Conservation (phyloP, 2,329 filamentous ascomycete species). For the Fusarium sp. region DNA sequence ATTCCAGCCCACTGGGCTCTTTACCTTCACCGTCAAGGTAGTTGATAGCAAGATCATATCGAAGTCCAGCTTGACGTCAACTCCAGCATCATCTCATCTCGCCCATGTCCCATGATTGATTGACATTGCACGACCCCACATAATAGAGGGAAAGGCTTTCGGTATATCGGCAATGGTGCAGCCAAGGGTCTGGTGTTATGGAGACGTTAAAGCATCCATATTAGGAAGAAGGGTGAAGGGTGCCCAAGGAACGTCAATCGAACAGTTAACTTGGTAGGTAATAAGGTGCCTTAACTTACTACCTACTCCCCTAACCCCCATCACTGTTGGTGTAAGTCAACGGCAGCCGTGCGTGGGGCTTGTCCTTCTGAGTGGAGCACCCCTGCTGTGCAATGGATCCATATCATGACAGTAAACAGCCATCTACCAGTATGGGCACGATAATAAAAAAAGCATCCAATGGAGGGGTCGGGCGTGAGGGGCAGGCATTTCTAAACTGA, state of each 20-base stretch:
- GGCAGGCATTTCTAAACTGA: conserved; percentile 12
- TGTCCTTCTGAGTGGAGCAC: conserved; percentile 16
- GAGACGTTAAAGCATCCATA: background rate
- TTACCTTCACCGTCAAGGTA: background rate
- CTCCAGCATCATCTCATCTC: background rate
- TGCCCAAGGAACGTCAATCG: background rate
- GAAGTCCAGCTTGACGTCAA: background rate
- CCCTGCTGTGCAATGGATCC: conserved; percentile 8
- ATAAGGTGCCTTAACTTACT: background rate
- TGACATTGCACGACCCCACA: background rate
- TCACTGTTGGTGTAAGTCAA: conserved; percentile 7
- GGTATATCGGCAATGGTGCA: conserved; percentile 15
- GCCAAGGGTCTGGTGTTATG: background rate
- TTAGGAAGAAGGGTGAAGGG: conserved; percentile 3
- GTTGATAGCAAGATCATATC: background rate
- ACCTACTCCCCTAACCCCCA: background rate
- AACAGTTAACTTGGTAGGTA: background rate
- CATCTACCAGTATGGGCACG: background rate
- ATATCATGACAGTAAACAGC: conserved; percentile 32
- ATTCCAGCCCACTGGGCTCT: background rate
- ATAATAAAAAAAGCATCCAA: background rate
- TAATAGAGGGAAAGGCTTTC: background rate
- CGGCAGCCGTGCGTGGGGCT: conserved; percentile 18
- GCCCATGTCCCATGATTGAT: background rate
- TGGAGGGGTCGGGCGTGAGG: conserved; percentile 17